phyloP scores from a whole-genome alignment of 2,329 filamentous ascomycete genomes.

The Arthrobotrys pseudoclavata region DNA sequence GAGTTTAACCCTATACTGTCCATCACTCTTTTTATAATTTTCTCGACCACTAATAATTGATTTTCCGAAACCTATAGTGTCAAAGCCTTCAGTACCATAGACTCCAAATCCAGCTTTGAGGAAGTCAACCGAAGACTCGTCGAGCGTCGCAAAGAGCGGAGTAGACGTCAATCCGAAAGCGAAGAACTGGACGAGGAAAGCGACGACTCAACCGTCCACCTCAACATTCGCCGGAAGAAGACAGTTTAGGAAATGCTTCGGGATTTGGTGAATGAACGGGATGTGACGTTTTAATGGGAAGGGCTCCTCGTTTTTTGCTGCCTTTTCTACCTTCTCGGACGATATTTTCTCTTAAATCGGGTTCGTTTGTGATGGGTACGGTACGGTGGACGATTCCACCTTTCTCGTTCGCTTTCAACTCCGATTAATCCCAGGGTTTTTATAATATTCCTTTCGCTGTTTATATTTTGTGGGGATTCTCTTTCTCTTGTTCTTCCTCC shows the following conservation, averaged over 20 bases:
- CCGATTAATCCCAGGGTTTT: conserved; percentile 10
- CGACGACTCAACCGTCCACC: conserved; percentile 63
- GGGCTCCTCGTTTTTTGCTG: not conserved
- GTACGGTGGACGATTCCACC: not conserved
- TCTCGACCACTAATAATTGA: not conserved
- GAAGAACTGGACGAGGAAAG: conserved; percentile 63
- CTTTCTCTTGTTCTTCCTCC: not conserved
- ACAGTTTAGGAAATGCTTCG: conserved; percentile 58
- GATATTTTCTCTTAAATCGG: conserved; percentile 2
- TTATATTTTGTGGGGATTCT: conserved; percentile 8
- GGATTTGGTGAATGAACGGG: conserved; percentile 52
- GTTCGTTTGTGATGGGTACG: not conserved
- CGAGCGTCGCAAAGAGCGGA: conserved; percentile 70
- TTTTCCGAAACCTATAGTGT: conserved; percentile 67
- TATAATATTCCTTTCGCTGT: conserved; percentile 35
- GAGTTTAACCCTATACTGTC: conserved; percentile 71
- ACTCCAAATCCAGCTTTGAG: conserved; percentile 59
- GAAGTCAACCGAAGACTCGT: conserved; percentile 67
- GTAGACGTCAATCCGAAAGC: conserved; percentile 63
- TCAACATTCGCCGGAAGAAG: conserved; percentile 60
- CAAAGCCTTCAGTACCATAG: conserved; percentile 70
- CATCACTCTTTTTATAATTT: not conserved
- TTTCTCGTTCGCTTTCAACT: conserved; percentile 44
- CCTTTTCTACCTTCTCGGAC: not conserved
- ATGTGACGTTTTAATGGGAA: conserved; percentile 51